Evolutionary conservation across 441 rosid genomes (phyloP).

Genomic region (Corymbia calophylla): DNA sequence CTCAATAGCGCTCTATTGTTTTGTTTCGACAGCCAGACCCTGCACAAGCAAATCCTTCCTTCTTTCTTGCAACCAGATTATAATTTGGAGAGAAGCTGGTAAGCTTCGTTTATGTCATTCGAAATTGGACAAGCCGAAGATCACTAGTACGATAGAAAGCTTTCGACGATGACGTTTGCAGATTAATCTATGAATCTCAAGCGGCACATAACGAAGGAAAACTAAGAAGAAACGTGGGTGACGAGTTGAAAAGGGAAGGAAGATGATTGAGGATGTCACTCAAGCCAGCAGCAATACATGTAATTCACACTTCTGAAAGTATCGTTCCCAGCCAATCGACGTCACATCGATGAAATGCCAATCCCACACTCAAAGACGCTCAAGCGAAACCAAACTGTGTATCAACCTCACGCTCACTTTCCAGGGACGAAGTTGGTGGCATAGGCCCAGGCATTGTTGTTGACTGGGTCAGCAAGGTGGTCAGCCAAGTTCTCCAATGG

Average conservation of each 20-base stretch:
- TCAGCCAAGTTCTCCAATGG: constrained; percentile 1
- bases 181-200: background rate
- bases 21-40: too few species aligned
- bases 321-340: background rate
- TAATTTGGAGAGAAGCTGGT: background rate
- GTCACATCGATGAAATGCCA: background rate
- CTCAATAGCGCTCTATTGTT: background rate
- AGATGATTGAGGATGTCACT: background rate
- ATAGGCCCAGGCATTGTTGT: background rate
- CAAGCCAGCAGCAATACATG: background rate
- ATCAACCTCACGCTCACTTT: background rate
- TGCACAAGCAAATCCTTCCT: background rate
- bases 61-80: background rate
- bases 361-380: background rate
- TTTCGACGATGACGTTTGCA: background rate
- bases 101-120: background rate
- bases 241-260: background rate
- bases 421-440: background rate
- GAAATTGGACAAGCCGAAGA: background rate
- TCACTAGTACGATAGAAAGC: background rate
- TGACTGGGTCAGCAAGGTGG: background rate
- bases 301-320: background rate
- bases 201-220: background rate
- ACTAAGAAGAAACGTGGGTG: background rate
- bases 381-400: too few species aligned